Base-by-base conservation (phyloP, 2,329 filamentous ascomycete genomes). In the Dothideomycetes sp. region DNA sequence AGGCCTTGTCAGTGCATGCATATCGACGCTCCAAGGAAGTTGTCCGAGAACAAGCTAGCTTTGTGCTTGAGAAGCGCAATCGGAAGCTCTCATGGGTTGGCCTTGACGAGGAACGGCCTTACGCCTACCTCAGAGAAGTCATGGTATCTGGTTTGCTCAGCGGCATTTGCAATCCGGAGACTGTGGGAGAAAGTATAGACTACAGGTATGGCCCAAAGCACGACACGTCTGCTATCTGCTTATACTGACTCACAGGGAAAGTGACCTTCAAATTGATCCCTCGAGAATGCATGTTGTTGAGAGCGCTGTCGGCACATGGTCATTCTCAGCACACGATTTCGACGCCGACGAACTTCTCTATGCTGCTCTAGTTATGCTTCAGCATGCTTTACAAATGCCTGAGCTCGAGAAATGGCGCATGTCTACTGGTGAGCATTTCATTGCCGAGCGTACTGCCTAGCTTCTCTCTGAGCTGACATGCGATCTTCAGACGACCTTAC, bases 61-160 rank as follows among this genome's bases (percentile, higher is more conserved):
- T 87, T 45, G 57, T 87, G 41, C 81, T 83, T 44, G 69, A 81
- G 43, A 81, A 81, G 53, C 78, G 81, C 49, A 78, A 80, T 33
- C 75, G 87, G 40, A 93, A 93, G 60, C 76, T 86, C 38, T 94
- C 88, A 0, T 94, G 88, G 88, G 86, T 94, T 31, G 87, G 88
- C 18, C 73, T 93, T 9, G 77, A 84, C 53, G 84, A 89, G 49
- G 76, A 85, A 50, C 82, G 88, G 56, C 86, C 87, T 1, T 94
- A 87, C 63, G 80, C 85, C 12, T 94, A 94, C 61, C 65, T 95
- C 40, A 74, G 88, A 44, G 88, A 95, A 63, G 84, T 84, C 36
- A 94, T 95, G 86, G 88, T 95, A 4, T 91, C 86, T 2, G 80
- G 80, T 41, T 70, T 95, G 42, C 91, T 94, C 84, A 81, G 80